Conservation (phyloP, 768 basidiomycete species). For the Mycena floridula region DNA sequence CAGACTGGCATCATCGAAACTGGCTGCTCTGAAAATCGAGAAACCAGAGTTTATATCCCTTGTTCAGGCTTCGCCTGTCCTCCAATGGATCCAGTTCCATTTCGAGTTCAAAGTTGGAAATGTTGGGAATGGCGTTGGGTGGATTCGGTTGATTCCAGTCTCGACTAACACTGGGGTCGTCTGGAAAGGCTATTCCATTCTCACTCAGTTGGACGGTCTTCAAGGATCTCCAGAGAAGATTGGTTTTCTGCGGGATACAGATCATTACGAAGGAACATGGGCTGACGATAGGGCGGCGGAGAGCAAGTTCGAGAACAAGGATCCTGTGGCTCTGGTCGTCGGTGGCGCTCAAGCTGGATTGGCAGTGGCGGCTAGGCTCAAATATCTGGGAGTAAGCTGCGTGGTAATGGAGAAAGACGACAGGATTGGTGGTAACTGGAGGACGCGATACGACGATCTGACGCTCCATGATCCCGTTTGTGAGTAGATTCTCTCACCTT, state of each 20-base stretch:
- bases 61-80: slow-evolving; percentile 39
- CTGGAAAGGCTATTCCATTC: slow-evolving; percentile 52
- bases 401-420: slow-evolving; percentile 59
- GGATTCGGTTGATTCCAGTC: slow-evolving; percentile 47
- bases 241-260: slow-evolving; percentile 32
- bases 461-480: slow-evolving; percentile 66
- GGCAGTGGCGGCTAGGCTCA: slow-evolving; percentile 57
- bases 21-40: slow-evolving; percentile 17
- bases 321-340: slow-evolving; percentile 57
- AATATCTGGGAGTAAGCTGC: slow-evolving; percentile 38
- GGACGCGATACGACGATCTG: slow-evolving; percentile 58
- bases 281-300: slow-evolving; percentile 35
- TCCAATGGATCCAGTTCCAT: slow-evolving; percentile 50
- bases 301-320: slow-evolving; percentile 36
- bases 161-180: slow-evolving; percentile 23
- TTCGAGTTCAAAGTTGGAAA: slow-evolving; percentile 49
- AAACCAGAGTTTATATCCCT: slow-evolving; percentile 20
- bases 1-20: slow-evolving; percentile 23
- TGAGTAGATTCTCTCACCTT: slow-evolving; percentile 27
- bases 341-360: slow-evolving; percentile 68
- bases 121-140: slow-evolving; percentile 43
- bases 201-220: slow-evolving; percentile 46
- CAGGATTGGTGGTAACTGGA: slow-evolving; percentile 61
- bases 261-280: slow-evolving; percentile 57
- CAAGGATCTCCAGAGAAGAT: slow-evolving; percentile 34